Conservation (phyloP, 345 rosid species). For the Aquilaria sinensis region DNA sequence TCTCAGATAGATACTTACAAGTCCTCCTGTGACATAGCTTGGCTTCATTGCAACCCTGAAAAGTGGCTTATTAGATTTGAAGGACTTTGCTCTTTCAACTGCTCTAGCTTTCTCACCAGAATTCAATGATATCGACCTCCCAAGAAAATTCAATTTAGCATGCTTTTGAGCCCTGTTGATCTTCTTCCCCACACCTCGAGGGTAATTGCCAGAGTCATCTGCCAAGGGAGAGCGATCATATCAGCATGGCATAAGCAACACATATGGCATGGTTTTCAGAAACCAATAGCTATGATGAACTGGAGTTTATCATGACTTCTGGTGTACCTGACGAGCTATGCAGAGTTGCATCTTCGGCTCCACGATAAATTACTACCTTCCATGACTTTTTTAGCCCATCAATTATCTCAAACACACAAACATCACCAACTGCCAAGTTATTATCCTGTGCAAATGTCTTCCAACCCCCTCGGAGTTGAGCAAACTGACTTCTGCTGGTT, state of each 20-base stretch:
- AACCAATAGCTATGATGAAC: too few species aligned
- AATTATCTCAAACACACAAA: conserved; percentile 16
- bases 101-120: not conserved
- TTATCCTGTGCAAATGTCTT: conserved; percentile 2
- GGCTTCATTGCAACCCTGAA: not conserved
- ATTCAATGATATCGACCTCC: not conserved
- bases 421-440: conserved; percentile 14
- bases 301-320: too few species aligned
- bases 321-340: too few species aligned
- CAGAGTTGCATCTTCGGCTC: too few species aligned
- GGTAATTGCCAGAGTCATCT: not conserved
- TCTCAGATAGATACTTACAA: not conserved
- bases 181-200: not conserved
- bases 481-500: not conserved
- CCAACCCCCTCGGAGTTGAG: conserved; percentile 5
- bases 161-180: too few species aligned
- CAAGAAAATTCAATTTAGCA: too few species aligned
- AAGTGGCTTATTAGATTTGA: conserved; percentile 2
- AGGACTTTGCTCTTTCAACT: not conserved
- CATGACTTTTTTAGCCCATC: not conserved
- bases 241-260: too few species aligned
- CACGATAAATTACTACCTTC: conserved; percentile 8
- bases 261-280: too few species aligned
- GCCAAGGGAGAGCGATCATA: not conserved
- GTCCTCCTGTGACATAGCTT: not conserved